Evolutionary conservation across 352 stramenopile species (phyloP).

Genomic region (Pythium dissimile): DNA sequence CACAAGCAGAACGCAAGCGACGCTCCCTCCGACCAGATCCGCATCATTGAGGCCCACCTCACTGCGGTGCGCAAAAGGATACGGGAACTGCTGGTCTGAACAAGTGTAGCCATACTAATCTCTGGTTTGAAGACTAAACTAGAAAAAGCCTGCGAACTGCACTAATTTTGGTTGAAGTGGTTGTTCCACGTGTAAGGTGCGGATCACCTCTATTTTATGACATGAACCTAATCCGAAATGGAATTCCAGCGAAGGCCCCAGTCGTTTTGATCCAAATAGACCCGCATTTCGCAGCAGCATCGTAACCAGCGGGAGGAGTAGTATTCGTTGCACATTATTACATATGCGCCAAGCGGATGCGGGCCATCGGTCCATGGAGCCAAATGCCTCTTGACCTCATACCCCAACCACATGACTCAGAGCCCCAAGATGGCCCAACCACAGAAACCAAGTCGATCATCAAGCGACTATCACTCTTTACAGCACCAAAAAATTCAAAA

Average conservation of each 20-base stretch:
- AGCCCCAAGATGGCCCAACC: slow-evolving; percentile 15
- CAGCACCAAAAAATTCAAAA: too few species aligned
- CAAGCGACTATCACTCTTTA: slow-evolving; percentile 19
- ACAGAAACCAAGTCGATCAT: slow-evolving; percentile 21
- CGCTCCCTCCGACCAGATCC: slow-evolving; percentile 7
- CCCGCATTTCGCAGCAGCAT: too few species aligned
- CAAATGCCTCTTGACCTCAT: background rate
- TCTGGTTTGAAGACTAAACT: background rate
- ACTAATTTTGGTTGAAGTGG: background rate
- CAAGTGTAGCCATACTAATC: slow-evolving; percentile 1
- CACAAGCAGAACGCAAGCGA: background rate
- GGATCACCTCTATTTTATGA: too few species aligned
- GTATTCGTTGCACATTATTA: background rate
- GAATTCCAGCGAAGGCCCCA: too few species aligned
- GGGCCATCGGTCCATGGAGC: too few species aligned
- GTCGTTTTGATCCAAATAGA: too few species aligned
- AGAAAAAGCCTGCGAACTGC: too few species aligned
- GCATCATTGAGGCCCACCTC: slow-evolving; percentile 14
- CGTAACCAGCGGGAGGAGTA: too few species aligned
- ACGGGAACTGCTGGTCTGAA: slow-evolving; percentile 14
- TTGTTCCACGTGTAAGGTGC: background rate
- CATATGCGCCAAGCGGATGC: background rate
- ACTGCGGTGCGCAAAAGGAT: slow-evolving; percentile 18
- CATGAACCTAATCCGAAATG: too few species aligned
- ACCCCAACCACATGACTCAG: slow-evolving; percentile 10